Conservation (phyloP, 139 green algal species). For the Chlorella sp. region DNA sequence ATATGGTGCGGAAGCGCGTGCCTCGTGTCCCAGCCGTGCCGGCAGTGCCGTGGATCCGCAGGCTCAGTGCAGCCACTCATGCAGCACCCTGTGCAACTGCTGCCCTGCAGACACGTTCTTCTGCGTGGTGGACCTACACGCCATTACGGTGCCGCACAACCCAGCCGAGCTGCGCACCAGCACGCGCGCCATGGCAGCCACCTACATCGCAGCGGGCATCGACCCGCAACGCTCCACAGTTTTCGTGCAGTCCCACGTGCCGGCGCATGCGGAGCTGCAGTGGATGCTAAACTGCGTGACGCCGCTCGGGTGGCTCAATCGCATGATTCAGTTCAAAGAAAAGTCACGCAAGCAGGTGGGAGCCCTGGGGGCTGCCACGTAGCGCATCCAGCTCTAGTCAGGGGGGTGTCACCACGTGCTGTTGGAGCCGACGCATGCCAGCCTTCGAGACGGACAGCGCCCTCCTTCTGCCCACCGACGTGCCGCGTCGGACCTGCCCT, state of each 20-base stretch:
- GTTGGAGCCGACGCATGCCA: too few relatives aligned
- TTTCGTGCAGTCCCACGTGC: conserved; percentile 90
- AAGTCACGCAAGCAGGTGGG: conserved; percentile 76
- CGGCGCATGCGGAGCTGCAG: conserved; percentile 27
- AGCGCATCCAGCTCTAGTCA: too few relatives aligned
- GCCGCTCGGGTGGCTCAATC: conserved; percentile 90
- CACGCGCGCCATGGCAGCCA: conserved; percentile 72
- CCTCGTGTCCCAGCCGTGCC: too few relatives aligned
- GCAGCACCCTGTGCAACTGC: neutral
- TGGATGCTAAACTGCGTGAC: conserved; percentile 64
- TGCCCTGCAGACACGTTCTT: conserved; percentile 81
- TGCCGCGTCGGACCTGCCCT: too few relatives aligned
- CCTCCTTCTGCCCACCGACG: too few relatives aligned
- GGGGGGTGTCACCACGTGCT: too few relatives aligned
- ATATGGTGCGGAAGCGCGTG: too few relatives aligned
- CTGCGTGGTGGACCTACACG: conserved; percentile 96
- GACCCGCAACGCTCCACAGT: conserved; percentile 72
- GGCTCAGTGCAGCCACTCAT: too few relatives aligned
- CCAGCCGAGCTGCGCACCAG: conserved; percentile 68
- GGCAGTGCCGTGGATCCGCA: too few relatives aligned
- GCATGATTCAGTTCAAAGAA: conserved; percentile 99
- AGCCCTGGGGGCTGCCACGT: too few relatives aligned
- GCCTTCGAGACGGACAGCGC: too few relatives aligned
- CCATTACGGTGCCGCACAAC: conserved; percentile 88
- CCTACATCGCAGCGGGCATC: conserved; percentile 92